These are phyloP conservation scores for Daedaleopsis sinensis DNA, from an alignment of 768 basidiomycete species.

Conservation along the genomic window DNA sequence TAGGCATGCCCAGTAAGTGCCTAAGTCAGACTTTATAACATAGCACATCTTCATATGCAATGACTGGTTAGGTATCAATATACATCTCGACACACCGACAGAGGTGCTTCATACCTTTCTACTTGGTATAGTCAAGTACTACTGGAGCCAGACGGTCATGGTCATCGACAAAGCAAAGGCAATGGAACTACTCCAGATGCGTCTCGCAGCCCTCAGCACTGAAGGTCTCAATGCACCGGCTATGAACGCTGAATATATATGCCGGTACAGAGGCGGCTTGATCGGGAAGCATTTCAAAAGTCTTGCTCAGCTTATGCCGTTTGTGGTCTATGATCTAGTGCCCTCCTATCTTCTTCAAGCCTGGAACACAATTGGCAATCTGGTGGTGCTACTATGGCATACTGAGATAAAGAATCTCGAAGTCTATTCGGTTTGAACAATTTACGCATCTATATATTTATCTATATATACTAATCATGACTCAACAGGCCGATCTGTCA, in stretches of 20 bases:
- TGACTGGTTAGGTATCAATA: background rate
- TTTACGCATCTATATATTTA: background rate
- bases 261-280: background rate
- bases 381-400: background rate
- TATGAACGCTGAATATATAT: conserved; percentile 2
- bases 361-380: background rate
- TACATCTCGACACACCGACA: conserved; percentile 1
- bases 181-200: background rate
- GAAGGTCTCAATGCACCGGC: background rate
- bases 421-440: background rate
- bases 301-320: conserved; percentile 3
- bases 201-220: background rate
- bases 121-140: conserved; percentile 9
- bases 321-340: conserved; percentile 2
- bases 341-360: background rate
- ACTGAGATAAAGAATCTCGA: background rate
- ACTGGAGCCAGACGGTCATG: conserved; percentile 1
- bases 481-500: background rate
- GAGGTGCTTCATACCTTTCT: conserved; percentile 4
- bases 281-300: conserved; percentile 10
- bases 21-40: no score
- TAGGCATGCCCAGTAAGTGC: background rate
- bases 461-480: no score
- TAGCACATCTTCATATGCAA: no score
- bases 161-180: background rate